A percentile compares a stretch with the other conserved stretches of the same genome.
These are phyloP conservation scores for Magnusiomyces ingens DNA, from an alignment of 1,139 yeast species.

Conservation along the genomic window DNA sequence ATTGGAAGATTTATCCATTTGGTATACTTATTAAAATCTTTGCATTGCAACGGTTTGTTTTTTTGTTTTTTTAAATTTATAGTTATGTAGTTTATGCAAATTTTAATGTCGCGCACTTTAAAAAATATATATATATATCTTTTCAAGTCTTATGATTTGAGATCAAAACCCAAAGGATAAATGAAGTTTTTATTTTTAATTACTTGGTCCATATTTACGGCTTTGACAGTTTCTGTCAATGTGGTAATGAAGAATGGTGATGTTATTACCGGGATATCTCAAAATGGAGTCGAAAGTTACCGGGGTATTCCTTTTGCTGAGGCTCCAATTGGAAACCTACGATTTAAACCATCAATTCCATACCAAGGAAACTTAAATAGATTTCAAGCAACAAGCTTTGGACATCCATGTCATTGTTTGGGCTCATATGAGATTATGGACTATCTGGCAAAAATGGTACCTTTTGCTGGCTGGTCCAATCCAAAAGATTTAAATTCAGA, in stretches of 20 bases:
- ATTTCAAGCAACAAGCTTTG: constrained; percentile 5
- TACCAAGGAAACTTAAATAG: constrained; percentile 6
- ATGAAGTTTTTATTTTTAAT: not conserved
- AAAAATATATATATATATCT: not conserved
- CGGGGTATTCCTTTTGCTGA: constrained; percentile 16
- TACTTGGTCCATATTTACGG: no score
- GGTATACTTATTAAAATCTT: not conserved
- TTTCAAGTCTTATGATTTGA: not conserved
- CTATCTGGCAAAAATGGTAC: not conserved
- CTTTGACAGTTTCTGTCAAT: not conserved
- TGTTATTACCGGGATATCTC: constrained; percentile 6
- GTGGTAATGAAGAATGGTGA: constrained; percentile 4
- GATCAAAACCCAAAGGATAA: not conserved
- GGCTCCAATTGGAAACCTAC: constrained; percentile 13
- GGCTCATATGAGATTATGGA: constrained; percentile 6
- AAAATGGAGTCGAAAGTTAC: constrained; percentile 11
- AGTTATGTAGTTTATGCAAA: no score
- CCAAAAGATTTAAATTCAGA: constrained; percentile 4
- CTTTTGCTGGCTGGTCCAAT: not conserved
- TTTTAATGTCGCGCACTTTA: no score
- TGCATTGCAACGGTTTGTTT: not conserved
- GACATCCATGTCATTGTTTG: constrained; percentile 3
- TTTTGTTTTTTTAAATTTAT: not conserved
- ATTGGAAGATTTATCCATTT: not conserved
- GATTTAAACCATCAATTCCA: constrained; percentile 13